These are phyloP conservation scores for Cadophora sp. DNA, from an alignment of 2,329 filamentous ascomycete genomes.

Conservation along the genomic window DNA sequence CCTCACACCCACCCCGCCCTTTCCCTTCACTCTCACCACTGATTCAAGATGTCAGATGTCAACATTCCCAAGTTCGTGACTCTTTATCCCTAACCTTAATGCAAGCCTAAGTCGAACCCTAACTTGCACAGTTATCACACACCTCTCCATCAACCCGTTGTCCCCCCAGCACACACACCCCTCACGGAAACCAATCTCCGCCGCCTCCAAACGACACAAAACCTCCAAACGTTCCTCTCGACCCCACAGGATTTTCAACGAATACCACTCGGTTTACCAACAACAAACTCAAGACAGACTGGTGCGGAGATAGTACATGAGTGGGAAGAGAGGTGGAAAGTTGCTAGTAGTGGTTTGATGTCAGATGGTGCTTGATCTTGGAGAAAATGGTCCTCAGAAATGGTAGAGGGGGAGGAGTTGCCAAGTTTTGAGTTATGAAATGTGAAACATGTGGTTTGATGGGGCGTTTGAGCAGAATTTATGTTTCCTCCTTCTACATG, in stretches of 20 bases:
- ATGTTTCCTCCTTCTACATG: not conserved
- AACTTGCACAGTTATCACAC: not conserved
- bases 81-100: not conserved
- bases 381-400: not conserved
- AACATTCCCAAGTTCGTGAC: too few species aligned
- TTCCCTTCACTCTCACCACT: too few species aligned
- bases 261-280: not conserved
- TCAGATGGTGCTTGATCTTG: not conserved
- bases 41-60: too few species aligned
- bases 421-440: not conserved
- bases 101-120: not conserved
- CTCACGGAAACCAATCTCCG: not conserved
- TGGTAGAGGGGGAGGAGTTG: not conserved
- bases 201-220: not conserved
- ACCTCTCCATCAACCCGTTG: too few species aligned
- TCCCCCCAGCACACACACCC: not conserved
- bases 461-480: not conserved
- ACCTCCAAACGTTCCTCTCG: not conserved
- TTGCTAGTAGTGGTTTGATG: not conserved
- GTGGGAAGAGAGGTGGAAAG: not conserved
- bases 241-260: not conserved
- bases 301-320: not conserved
- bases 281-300: too few species aligned
- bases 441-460: not conserved
- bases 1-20: too few species aligned